phyloP scores from a whole-genome alignment of 805 yeast species.

The Candida taoyuanica region DNA sequence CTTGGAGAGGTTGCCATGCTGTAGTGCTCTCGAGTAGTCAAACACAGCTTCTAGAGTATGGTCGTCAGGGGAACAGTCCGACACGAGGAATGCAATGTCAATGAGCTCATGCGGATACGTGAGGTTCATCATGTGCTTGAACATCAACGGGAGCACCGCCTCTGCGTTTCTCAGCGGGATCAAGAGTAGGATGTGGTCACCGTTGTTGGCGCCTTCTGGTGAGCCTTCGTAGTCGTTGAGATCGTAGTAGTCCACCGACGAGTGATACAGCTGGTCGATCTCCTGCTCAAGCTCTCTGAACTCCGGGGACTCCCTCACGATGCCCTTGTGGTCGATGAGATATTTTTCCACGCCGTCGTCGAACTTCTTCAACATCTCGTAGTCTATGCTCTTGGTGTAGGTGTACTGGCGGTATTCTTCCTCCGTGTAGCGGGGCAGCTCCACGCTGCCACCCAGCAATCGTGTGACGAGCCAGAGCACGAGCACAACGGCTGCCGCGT shows the following conservation, averaged over 20 bases:
- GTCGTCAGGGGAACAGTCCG: conserved; percentile 70
- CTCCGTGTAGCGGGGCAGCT: conserved; percentile 5
- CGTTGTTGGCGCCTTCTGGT: conserved; percentile 41
- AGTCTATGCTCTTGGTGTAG: conserved; percentile 33
- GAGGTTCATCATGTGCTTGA: conserved; percentile 79
- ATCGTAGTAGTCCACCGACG: conserved; percentile 58
- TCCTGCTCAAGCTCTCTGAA: conserved; percentile 25
- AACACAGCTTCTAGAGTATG: conserved; percentile 60
- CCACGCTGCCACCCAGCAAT: conserved; percentile 4
- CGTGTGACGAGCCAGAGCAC: conserved; percentile 3
- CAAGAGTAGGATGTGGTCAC: conserved; percentile 63
- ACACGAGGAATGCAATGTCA: conserved; percentile 75
- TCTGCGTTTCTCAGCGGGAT: conserved; percentile 81
- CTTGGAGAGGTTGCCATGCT: conserved; percentile 59
- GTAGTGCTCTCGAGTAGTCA: conserved; percentile 62
- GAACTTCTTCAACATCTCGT: conserved; percentile 29
- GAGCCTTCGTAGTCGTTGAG: conserved; percentile 53
- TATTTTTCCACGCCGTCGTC: conserved; percentile 37
- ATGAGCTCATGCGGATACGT: conserved; percentile 78
- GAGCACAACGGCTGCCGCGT: neutral
- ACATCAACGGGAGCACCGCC: conserved; percentile 73
- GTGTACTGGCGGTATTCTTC: conserved; percentile 13
- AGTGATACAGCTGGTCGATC: conserved; percentile 36
- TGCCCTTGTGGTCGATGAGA: conserved; percentile 32
- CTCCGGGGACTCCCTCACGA: conserved; percentile 26